Percentiles rank a stretch among this genome's conserved stretches.
Evolutionary conservation across 371 early-diverging fungal genomes (phyloP).

Genomic region (Mucor racemosus): DNA sequence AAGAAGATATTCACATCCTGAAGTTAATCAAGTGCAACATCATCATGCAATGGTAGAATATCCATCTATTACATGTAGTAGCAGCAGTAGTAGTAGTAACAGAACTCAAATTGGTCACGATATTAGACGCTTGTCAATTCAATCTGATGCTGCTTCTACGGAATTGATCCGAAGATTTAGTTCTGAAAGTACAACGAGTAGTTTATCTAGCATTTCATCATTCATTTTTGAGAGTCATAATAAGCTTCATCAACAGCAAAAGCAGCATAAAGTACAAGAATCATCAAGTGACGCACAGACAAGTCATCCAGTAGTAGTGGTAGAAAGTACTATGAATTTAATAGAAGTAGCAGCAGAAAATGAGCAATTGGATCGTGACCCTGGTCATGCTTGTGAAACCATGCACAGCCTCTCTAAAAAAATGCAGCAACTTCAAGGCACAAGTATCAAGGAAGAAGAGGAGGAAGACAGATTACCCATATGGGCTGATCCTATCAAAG

Average conservation of each 20-base stretch:
- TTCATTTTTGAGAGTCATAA: slow-evolving; percentile 6
- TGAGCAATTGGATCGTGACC: slow-evolving; percentile 15
- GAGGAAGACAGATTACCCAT: slow-evolving; percentile 26
- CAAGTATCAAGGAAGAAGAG: not conserved
- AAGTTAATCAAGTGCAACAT: slow-evolving; percentile 20
- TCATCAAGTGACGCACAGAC: slow-evolving; percentile 2
- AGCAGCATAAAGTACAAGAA: not conserved
- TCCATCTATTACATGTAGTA: slow-evolving; percentile 26
- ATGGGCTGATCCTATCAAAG: slow-evolving; percentile 45
- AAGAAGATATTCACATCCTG: slow-evolving; percentile 66
- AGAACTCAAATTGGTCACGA: not conserved
- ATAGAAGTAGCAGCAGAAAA: not conserved
- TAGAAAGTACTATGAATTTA: not conserved
- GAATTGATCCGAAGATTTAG: slow-evolving; percentile 32
- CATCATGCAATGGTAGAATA: slow-evolving; percentile 34
- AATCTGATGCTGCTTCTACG: slow-evolving; percentile 26
- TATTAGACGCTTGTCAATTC: slow-evolving; percentile 17
- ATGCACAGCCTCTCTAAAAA: slow-evolving; percentile 14
- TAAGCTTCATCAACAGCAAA: slow-evolving; percentile 12
- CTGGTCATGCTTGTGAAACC: slow-evolving; percentile 20
- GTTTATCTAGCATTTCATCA: slow-evolving; percentile 20
- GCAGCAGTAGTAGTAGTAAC: slow-evolving; percentile 5
- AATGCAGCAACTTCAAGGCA: slow-evolving; percentile 12
- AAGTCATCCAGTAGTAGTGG: not conserved
- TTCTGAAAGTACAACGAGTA: slow-evolving; percentile 23